A percentile compares a stretch with the other conserved stretches of the same genome.
Conservation (phyloP, 805 yeast species). For the Teunomyces atbi region DNA sequence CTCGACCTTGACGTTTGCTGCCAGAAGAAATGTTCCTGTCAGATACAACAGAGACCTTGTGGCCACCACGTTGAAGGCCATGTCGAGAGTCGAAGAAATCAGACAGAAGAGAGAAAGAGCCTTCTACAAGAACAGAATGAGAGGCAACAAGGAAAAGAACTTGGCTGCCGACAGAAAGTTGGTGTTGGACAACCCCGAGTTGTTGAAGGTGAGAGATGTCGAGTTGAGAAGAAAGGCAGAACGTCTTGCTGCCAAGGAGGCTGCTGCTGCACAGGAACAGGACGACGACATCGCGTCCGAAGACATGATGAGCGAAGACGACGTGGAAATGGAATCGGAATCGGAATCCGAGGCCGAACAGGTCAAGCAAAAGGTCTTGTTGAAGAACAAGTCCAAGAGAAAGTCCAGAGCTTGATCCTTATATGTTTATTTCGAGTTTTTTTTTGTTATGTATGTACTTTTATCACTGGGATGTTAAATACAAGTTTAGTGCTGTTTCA, state of each 20-base stretch:
- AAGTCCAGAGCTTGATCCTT: constrained; percentile 19
- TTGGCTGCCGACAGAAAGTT: constrained; percentile 83
- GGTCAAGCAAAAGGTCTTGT: constrained; percentile 54
- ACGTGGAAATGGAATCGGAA: constrained; percentile 45
- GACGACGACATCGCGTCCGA: constrained; percentile 45
- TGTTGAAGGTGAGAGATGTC: constrained; percentile 89
- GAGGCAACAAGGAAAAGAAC: constrained; percentile 88
- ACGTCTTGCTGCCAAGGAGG: constrained; percentile 61
- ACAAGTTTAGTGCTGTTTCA: not conserved
- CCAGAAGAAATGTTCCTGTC: constrained; percentile 97
- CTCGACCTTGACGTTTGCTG: constrained; percentile 92
- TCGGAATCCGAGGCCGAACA: constrained; percentile 45
- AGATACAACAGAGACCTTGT: constrained; percentile 96
- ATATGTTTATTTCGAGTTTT: not conserved
- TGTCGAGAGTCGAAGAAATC: constrained; percentile 94
- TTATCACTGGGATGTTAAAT: constrained; percentile 3
- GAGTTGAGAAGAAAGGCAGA: constrained; percentile 78
- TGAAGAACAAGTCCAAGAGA: constrained; percentile 70
- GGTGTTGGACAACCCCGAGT: constrained; percentile 84
- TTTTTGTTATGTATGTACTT: constrained; percentile 3
- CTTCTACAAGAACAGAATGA: constrained; percentile 99
- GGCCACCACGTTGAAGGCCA: constrained; percentile 88
- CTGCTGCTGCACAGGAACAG: constrained; percentile 43
- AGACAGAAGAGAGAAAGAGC: constrained; percentile 96
- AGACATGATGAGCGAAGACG: constrained; percentile 26